Conservation (phyloP, 306 rosid genomes). For the Trifolium dubium region DNA sequence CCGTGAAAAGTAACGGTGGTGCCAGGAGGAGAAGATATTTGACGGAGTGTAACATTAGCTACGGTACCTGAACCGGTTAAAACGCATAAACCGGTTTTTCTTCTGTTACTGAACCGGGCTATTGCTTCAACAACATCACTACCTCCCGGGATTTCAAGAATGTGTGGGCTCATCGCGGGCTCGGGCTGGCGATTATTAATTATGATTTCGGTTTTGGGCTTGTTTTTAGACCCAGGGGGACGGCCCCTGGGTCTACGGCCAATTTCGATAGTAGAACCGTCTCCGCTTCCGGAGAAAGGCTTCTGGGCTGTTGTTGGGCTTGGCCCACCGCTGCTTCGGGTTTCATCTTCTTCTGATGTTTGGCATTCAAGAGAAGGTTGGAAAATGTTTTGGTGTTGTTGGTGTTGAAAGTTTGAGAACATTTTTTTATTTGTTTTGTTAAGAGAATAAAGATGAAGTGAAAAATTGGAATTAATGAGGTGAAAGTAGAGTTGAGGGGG, state of each 20-base stretch:
- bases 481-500: background rate
- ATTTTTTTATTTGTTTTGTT: slow-evolving; percentile 34
- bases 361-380: slow-evolving; percentile 57
- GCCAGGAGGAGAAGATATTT: slow-evolving; percentile 55
- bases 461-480: too few species aligned
- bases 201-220: slow-evolving; percentile 60
- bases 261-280: slow-evolving; percentile 70
- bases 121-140: slow-evolving; percentile 71
- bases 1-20: slow-evolving; percentile 70
- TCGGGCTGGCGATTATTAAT: slow-evolving; percentile 55
- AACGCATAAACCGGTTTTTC: slow-evolving; percentile 62
- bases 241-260: slow-evolving; percentile 75
- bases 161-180: slow-evolving; percentile 71
- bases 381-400: slow-evolving; percentile 44
- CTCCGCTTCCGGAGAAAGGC: background rate
- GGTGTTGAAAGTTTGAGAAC: slow-evolving; percentile 71
- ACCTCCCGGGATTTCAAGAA: slow-evolving; percentile 69
- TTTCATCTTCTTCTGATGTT: slow-evolving; percentile 64
- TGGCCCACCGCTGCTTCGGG: slow-evolving; percentile 56
- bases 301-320: slow-evolving; percentile 19
- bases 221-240: slow-evolving; percentile 90
- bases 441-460: too few species aligned
- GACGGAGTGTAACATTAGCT: slow-evolving; percentile 68
- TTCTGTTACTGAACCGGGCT: slow-evolving; percentile 62
- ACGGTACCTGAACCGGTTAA: slow-evolving; percentile 75